These are phyloP conservation scores for Thelephora terrestris DNA, from an alignment of 1,284 basidiomycete genomes.

Conservation along the genomic window DNA sequence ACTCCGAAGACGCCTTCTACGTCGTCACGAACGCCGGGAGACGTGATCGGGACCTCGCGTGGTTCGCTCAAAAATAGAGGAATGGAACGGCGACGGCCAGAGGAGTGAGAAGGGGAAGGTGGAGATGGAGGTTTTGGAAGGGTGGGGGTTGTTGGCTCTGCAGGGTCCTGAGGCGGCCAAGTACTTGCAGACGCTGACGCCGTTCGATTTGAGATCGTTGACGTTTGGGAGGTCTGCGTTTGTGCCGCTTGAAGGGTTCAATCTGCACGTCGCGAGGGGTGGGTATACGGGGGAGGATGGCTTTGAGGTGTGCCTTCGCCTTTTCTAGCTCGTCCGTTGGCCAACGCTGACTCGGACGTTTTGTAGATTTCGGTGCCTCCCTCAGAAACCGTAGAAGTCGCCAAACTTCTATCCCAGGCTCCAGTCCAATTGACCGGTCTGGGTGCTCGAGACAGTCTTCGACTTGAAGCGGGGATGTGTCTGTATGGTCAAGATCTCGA, in stretches of 20 bases:
- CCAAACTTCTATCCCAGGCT: conserved; percentile 58
- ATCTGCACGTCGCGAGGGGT: conserved; percentile 88
- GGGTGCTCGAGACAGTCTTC: conserved; percentile 87
- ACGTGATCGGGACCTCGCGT: conserved; percentile 70
- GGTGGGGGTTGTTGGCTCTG: conserved; percentile 84
- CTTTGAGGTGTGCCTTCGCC: conserved; percentile 59
- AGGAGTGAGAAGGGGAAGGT: conserved; percentile 49
- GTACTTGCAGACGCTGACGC: conserved; percentile 67
- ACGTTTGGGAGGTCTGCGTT: conserved; percentile 78
- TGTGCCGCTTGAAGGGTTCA: conserved; percentile 67
- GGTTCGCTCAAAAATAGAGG: conserved; percentile 62
- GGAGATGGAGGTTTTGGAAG: conserved; percentile 73
- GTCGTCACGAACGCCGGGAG: conserved; percentile 96
- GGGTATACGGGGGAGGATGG: conserved; percentile 99
- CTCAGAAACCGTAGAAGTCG: conserved; percentile 60
- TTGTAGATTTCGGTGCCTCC: conserved; percentile 84
- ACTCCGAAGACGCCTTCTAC: conserved; percentile 75
- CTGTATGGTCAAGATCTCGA: conserved; percentile 93
- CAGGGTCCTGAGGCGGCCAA: conserved; percentile 85
- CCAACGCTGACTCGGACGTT: too few relatives aligned
- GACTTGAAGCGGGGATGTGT: conserved; percentile 97
- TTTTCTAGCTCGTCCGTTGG: too few relatives aligned
- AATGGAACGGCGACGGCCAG: conserved; percentile 61
- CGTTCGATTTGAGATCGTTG: conserved; percentile 61
- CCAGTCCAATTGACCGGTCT: conserved; percentile 86